Base-by-base conservation (phyloP, 2,329 filamentous ascomycete species). In the Penicillium italicum region DNA sequence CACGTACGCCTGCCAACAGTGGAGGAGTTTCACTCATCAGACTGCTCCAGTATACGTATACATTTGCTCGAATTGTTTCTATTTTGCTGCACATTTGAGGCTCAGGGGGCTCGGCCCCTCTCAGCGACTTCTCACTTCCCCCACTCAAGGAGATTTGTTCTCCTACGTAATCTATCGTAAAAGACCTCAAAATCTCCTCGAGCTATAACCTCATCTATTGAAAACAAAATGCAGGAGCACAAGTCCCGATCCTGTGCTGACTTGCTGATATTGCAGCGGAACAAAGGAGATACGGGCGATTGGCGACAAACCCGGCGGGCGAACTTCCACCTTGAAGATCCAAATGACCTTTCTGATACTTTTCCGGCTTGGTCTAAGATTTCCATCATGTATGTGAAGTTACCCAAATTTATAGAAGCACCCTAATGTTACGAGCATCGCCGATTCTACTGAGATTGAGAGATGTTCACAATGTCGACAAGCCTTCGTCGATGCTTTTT, bases 1-100 rank as follows among this genome's bases (percentile, higher is more conserved):
- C 74, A 82, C 89, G 40, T 66, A 66, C 42, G 42, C 52, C 60
- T 57, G 10, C 57, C 55, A 20, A 53, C 48, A 8, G 20, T 50
- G 18, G 55, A 59, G 18, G 55, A 62, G 10, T 33, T 53, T 51
- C 46, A 31, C 30, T 28, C 18, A 18, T 56, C 38, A 5, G 43
- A 44, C 6, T 54, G 18, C 30, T 24, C 3, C 20, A 24, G 24
- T 24, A 11, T 24, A 46, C 12, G 24, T 34, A 0, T 12, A 10
- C 24, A 12, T n/a, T n/a, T n/a, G n/a, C 3, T 34, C 20, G 43
- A 46, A 20, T 31, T 44, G 42, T 24, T 22, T 49, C 9, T 30
- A 20, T 16, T 30, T 40, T 9, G 6, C 9, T 28, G 28, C 22
- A 26, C 18, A 16, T 26, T 43, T 46, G 50, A 52, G 50, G 50